phyloP scores from a whole-genome alignment of 768 basidiomycete species.

The Amanita pallidorosea region DNA sequence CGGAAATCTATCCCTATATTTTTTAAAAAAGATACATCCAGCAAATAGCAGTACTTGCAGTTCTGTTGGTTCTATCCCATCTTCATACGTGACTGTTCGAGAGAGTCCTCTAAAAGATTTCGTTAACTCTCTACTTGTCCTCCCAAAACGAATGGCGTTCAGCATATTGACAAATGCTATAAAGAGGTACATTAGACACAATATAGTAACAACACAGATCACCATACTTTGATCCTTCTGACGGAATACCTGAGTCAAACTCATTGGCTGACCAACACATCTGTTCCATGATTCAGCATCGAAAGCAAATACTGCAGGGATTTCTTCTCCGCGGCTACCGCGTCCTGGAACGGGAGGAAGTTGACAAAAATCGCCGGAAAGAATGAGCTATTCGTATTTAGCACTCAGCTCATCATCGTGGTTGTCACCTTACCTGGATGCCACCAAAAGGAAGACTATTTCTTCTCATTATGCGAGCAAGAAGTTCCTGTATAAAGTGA shows the following conservation, averaged over 20 bases:
- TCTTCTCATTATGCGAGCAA: conserved; percentile 49
- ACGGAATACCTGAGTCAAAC: conserved; percentile 70
- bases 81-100: conserved; percentile 48
- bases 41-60: conserved; percentile 37
- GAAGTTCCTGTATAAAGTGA: conserved; percentile 36
- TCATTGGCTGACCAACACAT: conserved; percentile 47
- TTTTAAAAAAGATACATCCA: background rate
- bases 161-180: conserved; percentile 74
- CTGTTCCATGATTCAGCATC: conserved; percentile 65
- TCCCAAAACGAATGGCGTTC: conserved; percentile 79
- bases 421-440: conserved; percentile 49
- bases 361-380: conserved; percentile 89
- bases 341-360: conserved; percentile 67
- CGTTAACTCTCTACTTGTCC: conserved; percentile 31
- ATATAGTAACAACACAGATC: background rate
- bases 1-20: conserved; percentile 43
- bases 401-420: background rate
- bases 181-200: background rate
- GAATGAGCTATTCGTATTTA: conserved; percentile 40
- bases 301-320: conserved; percentile 60
- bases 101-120: conserved; percentile 44
- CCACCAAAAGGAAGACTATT: conserved; percentile 65
- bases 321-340: conserved; percentile 33
- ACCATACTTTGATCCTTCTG: conserved; percentile 68
- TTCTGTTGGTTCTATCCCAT: conserved; percentile 76